Evolutionary conservation across 352 stramenopile genomes (phyloP).

Genomic region (Pythium scleroteichum): DNA sequence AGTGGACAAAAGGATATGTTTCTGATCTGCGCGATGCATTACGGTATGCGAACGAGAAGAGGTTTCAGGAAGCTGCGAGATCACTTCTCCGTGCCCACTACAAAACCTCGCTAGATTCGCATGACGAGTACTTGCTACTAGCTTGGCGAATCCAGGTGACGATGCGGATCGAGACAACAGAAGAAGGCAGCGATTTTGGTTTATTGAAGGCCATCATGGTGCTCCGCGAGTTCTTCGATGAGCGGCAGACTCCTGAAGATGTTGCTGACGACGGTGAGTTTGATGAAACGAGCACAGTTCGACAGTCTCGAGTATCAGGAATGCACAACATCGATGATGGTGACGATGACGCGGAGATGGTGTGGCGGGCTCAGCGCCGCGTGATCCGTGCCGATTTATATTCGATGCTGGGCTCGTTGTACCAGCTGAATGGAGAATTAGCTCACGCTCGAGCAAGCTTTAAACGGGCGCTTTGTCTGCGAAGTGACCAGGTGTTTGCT

Average conservation of each 20-base stretch:
- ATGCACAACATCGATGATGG: slow-evolving; percentile 12
- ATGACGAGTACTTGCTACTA: slow-evolving; percentile 51
- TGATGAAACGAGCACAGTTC: neutral
- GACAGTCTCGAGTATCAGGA: neutral
- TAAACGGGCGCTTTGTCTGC: slow-evolving; percentile 32
- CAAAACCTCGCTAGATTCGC: slow-evolving; percentile 48
- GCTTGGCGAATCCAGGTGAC: slow-evolving; percentile 47
- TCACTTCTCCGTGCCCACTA: slow-evolving; percentile 52
- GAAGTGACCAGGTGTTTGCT: slow-evolving; percentile 40
- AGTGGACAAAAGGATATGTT: slow-evolving; percentile 21
- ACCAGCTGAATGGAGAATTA: slow-evolving; percentile 40
- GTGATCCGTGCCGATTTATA: slow-evolving; percentile 49
- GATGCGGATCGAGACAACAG: slow-evolving; percentile 5
- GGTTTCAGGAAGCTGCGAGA: slow-evolving; percentile 29
- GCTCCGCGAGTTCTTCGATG: slow-evolving; percentile 40
- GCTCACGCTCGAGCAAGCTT: slow-evolving; percentile 32
- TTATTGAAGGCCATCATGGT: slow-evolving; percentile 27
- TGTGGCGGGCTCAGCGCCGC: slow-evolving; percentile 36
- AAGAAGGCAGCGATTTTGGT: slow-evolving; percentile 7
- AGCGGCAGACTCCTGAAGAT: slow-evolving; percentile 34
- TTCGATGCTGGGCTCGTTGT: slow-evolving; percentile 34
- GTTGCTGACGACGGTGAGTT: slow-evolving; percentile 3
- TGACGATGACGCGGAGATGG: slow-evolving; percentile 26
- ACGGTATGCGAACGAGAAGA: neutral
- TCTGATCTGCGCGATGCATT: slow-evolving; percentile 31